Percentiles rank a stretch among this genome's conserved stretches.
phyloP scores from a whole-genome alignment of 352 stramenopile species.

The Phytopythium mirpurense region DNA sequence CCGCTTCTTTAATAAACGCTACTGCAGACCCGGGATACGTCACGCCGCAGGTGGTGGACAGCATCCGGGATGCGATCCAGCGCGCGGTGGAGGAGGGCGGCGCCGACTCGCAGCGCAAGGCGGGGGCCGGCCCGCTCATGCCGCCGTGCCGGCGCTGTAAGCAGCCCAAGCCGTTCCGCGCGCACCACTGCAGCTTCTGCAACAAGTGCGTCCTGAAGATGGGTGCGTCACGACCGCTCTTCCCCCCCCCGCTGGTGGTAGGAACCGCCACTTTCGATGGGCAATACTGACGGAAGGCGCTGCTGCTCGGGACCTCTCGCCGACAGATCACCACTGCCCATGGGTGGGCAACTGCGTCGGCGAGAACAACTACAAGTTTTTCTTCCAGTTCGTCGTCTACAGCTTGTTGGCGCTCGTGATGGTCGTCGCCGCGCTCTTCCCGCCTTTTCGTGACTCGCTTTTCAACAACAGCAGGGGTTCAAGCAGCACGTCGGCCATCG shows the following conservation, averaged over 20 bases:
- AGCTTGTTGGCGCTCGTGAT: conserved; percentile 58
- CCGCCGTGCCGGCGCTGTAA: conserved; percentile 58
- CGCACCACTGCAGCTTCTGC: conserved; percentile 86
- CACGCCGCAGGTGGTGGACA: conserved; percentile 51
- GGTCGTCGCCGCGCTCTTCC: conserved; percentile 49
- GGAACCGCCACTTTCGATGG: no score
- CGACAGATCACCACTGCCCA: conserved; percentile 96
- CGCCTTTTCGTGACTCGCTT: conserved; percentile 34
- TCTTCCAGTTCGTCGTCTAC: conserved; percentile 83
- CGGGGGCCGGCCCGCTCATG: conserved; percentile 9
- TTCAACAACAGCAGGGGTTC: background rate
- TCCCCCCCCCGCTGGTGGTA: no score
- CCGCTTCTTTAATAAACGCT: no score
- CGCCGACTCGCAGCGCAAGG: conserved; percentile 10
- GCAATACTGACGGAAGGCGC: background rate
- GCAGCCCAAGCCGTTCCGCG: conserved; percentile 68
- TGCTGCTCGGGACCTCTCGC: background rate
- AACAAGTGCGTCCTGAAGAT: conserved; percentile 83
- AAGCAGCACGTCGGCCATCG: conserved; percentile 30
- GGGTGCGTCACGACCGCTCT: conserved; percentile 33
- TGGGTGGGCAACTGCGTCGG: conserved; percentile 91
- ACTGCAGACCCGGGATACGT: conserved; percentile 82
- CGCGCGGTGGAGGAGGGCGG: conserved; percentile 44
- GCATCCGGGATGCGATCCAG: conserved; percentile 53
- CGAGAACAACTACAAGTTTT: conserved; percentile 84